Evolutionary conservation across 1,284 basidiomycete genomes (phyloP).

Genomic region (Sanghuangporus sanghuang): DNA sequence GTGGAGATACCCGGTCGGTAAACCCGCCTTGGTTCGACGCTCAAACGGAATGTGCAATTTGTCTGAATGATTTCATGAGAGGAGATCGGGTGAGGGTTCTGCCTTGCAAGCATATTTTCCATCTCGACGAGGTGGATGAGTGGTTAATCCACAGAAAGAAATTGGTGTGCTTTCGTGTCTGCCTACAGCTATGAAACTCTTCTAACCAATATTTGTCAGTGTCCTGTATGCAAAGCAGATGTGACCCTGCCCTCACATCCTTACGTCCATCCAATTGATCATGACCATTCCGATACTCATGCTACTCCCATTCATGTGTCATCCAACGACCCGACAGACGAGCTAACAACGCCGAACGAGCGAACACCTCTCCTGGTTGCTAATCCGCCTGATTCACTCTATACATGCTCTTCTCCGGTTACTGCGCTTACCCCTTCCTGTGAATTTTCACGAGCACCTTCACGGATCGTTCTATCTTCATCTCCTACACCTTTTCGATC

Average conservation of each 20-base stretch:
- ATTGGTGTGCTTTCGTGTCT: constrained; percentile 42
- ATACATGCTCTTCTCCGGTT: no score
- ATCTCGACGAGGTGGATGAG: constrained; percentile 80
- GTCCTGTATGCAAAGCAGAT: constrained; percentile 84
- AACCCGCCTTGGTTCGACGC: constrained; percentile 67
- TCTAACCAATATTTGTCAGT: constrained; percentile 40
- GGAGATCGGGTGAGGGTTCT: constrained; percentile 85
- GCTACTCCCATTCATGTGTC: constrained; percentile 8
- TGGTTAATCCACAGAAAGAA: constrained; percentile 91
- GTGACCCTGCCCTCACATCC: constrained; percentile 59
- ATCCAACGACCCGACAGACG: background rate
- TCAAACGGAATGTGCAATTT: constrained; percentile 85
- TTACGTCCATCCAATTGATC: constrained; percentile 8
- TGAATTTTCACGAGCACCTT: no score
- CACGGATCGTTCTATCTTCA: background rate
- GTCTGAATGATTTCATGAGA: constrained; percentile 76
- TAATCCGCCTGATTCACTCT: no score
- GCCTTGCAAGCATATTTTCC: constrained; percentile 88
- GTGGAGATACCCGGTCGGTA: constrained; percentile 24
- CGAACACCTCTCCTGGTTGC: constrained; percentile 32
- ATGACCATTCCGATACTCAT: background rate
- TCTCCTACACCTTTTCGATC: background rate
- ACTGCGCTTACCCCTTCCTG: no score
- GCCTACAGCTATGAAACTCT: background rate
- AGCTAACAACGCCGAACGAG: constrained; percentile 25